Evolutionary conservation across 352 stramenopile species (phyloP).

Genomic region (Globisporangium rhizosaccharum): DNA sequence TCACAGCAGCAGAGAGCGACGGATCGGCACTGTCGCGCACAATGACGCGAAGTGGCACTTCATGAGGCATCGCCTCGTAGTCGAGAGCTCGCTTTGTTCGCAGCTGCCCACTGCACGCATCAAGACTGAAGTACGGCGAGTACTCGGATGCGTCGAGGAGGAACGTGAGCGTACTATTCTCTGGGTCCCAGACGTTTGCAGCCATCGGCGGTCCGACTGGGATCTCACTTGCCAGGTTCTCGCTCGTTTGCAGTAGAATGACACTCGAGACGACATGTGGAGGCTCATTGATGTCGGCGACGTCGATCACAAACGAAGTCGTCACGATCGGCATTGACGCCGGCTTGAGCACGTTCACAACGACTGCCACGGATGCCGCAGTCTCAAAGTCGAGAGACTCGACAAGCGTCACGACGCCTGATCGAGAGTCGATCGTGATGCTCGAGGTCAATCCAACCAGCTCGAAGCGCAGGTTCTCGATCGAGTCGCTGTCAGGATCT

Average conservation of each 20-base stretch:
- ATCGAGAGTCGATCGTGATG: neutral
- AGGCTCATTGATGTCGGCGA: constrained; percentile 22
- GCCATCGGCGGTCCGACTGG: constrained; percentile 25
- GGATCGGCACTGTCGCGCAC: constrained; percentile 7
- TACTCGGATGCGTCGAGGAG: constrained; percentile 34
- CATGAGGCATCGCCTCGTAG: constrained; percentile 23
- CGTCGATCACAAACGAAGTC: constrained; percentile 6
- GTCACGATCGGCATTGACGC: neutral
- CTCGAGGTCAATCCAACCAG: constrained; percentile 4
- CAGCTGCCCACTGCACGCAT: constrained; percentile 46
- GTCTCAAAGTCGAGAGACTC: constrained; percentile 5
- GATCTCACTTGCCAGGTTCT: constrained; percentile 1
- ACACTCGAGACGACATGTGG: constrained; percentile 9
- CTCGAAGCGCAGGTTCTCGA: constrained; percentile 24
- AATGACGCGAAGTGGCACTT: constrained; percentile 1
- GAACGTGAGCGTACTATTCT: constrained; percentile 45
- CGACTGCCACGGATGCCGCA: neutral
- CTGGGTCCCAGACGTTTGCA: constrained; percentile 40
- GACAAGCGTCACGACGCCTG: constrained; percentile 6
- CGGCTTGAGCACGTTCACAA: constrained; percentile 6
- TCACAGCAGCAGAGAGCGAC: neutral
- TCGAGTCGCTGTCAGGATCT: constrained; percentile 35
- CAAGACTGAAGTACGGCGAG: constrained; percentile 37
- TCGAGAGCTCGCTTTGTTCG: constrained; percentile 27
- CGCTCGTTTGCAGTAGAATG: constrained; percentile 2